Base-by-base conservation (phyloP, 257 asterid species). In the Lycium barbarum region DNA sequence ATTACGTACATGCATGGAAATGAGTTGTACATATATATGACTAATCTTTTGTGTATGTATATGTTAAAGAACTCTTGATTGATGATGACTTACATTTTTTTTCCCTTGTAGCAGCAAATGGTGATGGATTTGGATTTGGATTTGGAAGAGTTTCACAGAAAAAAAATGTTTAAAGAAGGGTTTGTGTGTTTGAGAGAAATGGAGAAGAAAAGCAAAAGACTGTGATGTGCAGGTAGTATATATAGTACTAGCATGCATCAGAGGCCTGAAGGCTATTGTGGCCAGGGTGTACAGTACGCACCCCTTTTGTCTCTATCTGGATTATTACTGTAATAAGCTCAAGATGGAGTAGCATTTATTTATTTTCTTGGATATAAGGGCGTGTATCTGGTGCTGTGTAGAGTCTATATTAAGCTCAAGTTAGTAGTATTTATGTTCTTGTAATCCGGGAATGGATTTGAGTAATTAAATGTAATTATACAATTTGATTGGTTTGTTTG, bases 181-280 rank as follows among this genome's bases (percentile, higher is more conserved):
- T 35, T 68, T 36, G 51, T 5, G 2, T 10, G 13, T 72, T 73
- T 47, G 57, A 18, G 36, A 10, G 53, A n/a, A 71, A 71, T 43
- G 79, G 40, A 47, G 43, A 47, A 36, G 58, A 47, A 74, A 1
- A 20, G 81, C 3, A 0, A 11, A 47, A 22, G 7, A 74, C 20
- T n/a, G 40, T 3, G 47, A 66, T 12, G 26, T 70, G 26, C 20
- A 36, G 36, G 80, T 72, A 0, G 80, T 72, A 45, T 45, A 47
- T 73, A 73, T 9, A 61, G 35, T 61, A n/a, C 18, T 72, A 45
- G 5, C 59, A 73, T 73, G 80, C 59, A 45, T 11, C 80, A 72
- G 18, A 72, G n/a, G 58, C 36, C 59, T 43, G 3, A 45, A n/a
- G 5, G n/a, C 38, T 72, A 72, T 45, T 43, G 6, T 72, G 58